A percentile compares a stretch with the other conserved stretches of the same genome.
Conservation (phyloP, 345 rosid species). For the Populus euphratica region DNA sequence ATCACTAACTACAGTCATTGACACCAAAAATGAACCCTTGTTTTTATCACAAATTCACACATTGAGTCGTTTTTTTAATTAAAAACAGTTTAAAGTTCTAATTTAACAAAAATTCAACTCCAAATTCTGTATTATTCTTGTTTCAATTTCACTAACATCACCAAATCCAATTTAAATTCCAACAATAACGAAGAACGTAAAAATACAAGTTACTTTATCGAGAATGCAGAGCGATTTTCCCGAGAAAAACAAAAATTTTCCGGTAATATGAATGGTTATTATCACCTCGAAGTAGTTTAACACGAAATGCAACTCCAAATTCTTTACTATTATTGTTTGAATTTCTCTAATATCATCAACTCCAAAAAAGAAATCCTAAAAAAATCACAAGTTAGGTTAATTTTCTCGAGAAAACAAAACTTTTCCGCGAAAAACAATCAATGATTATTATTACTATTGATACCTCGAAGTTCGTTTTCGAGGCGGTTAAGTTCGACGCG, state of each 20-base stretch:
- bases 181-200: background rate
- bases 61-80: background rate
- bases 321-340: background rate
- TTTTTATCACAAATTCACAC: no score
- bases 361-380: background rate
- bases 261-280: background rate
- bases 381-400: background rate
- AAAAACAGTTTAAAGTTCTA: background rate
- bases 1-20: background rate
- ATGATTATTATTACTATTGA: background rate
- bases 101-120: background rate
- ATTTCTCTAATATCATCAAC: background rate
- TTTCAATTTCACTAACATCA: background rate
- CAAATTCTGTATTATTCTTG: background rate
- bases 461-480: constrained; percentile 47
- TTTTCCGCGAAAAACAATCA: background rate
- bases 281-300: background rate
- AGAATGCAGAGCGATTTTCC: background rate
- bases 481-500: constrained; percentile 51
- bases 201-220: background rate
- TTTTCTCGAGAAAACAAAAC: constrained; percentile 4
- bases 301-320: background rate
- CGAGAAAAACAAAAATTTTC: background rate
- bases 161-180: background rate
- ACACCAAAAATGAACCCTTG: no score